These are phyloP conservation scores for Beauveria asiatica DNA, from an alignment of 2,329 filamentous ascomycete species.

Conservation along the genomic window DNA sequence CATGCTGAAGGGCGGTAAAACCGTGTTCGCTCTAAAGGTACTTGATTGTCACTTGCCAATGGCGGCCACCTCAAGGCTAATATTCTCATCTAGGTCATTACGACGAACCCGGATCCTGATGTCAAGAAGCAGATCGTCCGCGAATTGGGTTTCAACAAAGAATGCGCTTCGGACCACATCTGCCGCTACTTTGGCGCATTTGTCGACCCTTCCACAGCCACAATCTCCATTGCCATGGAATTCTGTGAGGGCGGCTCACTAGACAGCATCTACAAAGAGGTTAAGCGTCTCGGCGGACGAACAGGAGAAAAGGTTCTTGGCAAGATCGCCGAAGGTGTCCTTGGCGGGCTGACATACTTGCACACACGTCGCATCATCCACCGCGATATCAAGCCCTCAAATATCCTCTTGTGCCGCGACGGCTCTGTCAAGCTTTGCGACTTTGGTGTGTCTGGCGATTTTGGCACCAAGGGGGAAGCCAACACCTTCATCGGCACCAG, in stretches of 20 bases:
- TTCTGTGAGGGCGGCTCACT: slow-evolving; percentile 95
- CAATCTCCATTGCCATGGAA: slow-evolving; percentile 98
- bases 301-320: slow-evolving; percentile 96
- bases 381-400: slow-evolving; percentile 96
- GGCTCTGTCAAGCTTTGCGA: slow-evolving; percentile 97
- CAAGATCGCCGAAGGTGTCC: slow-evolving; percentile 90
- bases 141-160: slow-evolving; percentile 95
- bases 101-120: slow-evolving; percentile 93
- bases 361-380: slow-evolving; percentile 97
- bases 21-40: slow-evolving; percentile 93
- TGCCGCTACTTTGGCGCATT: slow-evolving; percentile 97
- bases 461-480: slow-evolving; percentile 95
- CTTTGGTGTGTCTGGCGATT: slow-evolving; percentile 95
- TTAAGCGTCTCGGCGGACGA: slow-evolving; percentile 87
- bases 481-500: slow-evolving; percentile 98
- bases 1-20: slow-evolving; percentile 83
- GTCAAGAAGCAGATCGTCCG: slow-evolving; percentile 98
- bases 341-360: slow-evolving; percentile 89
- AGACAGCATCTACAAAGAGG: slow-evolving; percentile 94
- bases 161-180: slow-evolving; percentile 91
- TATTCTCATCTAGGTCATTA: slow-evolving; percentile 66
- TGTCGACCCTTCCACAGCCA: slow-evolving; percentile 89
- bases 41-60: slow-evolving; percentile 15
- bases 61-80: slow-evolving; percentile 12
- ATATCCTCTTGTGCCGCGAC: slow-evolving; percentile 85